Percentiles rank a stretch among this genome's conserved stretches.
These are phyloP conservation scores for Ploettnerulaceae sp. DNA, from an alignment of 2,329 filamentous ascomycete species.

Conservation along the genomic window DNA sequence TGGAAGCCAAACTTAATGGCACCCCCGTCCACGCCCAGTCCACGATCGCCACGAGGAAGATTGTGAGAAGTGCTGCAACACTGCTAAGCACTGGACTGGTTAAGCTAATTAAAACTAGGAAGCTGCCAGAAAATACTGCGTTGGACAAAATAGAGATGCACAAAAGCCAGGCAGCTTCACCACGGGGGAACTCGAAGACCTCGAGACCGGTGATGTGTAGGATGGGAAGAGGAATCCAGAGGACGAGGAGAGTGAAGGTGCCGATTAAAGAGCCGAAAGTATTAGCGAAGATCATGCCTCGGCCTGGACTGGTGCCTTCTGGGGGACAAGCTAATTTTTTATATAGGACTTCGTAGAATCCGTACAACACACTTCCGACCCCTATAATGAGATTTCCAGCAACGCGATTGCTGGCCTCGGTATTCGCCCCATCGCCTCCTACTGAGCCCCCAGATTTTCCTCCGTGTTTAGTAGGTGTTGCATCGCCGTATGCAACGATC, in stretches of 20 bases:
- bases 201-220: slow-evolving; percentile 77
- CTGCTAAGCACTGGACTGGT: slow-evolving; percentile 90
- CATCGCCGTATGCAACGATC: slow-evolving; percentile 90
- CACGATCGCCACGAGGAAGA: slow-evolving; percentile 90
- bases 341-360: slow-evolving; percentile 95
- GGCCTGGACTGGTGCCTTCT: slow-evolving; percentile 54
- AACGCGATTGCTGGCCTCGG: slow-evolving; percentile 62
- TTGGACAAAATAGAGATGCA: slow-evolving; percentile 78
- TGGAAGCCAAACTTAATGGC: slow-evolving; percentile 67
- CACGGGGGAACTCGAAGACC: slow-evolving; percentile 73
- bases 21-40: slow-evolving; percentile 84
- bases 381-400: slow-evolving; percentile 91
- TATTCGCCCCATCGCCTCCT: slow-evolving; percentile 38
- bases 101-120: slow-evolving; percentile 86
- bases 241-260: slow-evolving; percentile 73
- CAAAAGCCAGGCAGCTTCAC: slow-evolving; percentile 74
- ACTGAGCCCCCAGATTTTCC: slow-evolving; percentile 50
- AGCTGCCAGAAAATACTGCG: slow-evolving; percentile 86
- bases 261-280: slow-evolving; percentile 87
- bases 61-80: slow-evolving; percentile 89
- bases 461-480: slow-evolving; percentile 48
- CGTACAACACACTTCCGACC: slow-evolving; percentile 84
- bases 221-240: slow-evolving; percentile 89
- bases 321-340: slow-evolving; percentile 91
- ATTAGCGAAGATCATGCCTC: slow-evolving; percentile 95